These are phyloP conservation scores for Hyphopichia fennica DNA, from an alignment of 1,139 yeast genomes.

Conservation along the genomic window DNA sequence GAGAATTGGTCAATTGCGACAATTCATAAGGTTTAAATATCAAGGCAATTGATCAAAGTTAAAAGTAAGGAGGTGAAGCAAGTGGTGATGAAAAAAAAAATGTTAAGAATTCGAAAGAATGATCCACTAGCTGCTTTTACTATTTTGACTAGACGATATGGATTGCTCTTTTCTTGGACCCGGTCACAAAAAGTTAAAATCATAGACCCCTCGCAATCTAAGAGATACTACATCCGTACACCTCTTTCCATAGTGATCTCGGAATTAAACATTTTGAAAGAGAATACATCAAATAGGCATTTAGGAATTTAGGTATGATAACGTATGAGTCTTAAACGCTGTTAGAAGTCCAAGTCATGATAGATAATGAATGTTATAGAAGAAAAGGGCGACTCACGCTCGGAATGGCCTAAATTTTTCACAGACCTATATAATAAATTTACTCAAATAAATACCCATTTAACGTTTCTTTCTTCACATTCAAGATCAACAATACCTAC, in stretches of 20 bases:
- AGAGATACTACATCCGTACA: not conserved
- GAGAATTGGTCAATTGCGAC: not conserved
- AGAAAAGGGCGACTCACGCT: too few species aligned
- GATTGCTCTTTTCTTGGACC: slow-evolving; percentile 1
- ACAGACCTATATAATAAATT: slow-evolving; percentile 14
- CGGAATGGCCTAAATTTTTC: not conserved
- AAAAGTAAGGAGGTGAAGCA: too few species aligned
- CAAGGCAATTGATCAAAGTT: not conserved
- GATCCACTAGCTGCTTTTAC: not conserved
- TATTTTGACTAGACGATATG: not conserved
- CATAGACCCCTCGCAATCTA: not conserved
- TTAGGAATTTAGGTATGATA: too few species aligned
- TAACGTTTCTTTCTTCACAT: slow-evolving; percentile 44
- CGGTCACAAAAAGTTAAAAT: not conserved
- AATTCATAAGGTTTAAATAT: not conserved
- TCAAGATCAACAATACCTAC: slow-evolving; percentile 45
- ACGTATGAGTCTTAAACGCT: too few species aligned
- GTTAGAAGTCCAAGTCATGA: too few species aligned
- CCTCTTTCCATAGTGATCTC: too few species aligned
- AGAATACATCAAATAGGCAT: too few species aligned
- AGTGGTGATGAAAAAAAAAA: too few species aligned
- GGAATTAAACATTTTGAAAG: too few species aligned
- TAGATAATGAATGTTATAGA: too few species aligned
- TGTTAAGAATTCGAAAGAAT: not conserved
- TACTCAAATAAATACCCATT: slow-evolving; percentile 38